A percentile compares a stretch with the other conserved stretches of the same genome.
Evolutionary conservation across 176 grass and related monocot species (phyloP).

Genomic region (Ensete ventricosum): DNA sequence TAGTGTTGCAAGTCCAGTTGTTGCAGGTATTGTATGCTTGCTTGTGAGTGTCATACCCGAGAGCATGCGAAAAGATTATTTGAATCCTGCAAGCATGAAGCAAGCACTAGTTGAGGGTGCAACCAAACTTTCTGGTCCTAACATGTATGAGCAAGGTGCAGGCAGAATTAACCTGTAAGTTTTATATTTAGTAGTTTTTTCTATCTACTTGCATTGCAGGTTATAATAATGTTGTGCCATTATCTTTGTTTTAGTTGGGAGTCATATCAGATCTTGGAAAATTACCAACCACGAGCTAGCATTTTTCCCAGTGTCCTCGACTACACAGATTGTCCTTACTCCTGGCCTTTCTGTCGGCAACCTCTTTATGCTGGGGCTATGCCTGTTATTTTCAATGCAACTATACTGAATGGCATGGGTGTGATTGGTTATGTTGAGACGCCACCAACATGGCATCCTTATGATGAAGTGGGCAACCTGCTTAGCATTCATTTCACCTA

Average conservation of each 20-base stretch:
- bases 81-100: conserved; percentile 94
- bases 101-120: conserved; percentile 97
- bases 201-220: background rate
- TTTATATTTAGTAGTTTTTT: background rate
- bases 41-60: conserved; percentile 79
- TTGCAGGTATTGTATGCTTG: conserved; percentile 88
- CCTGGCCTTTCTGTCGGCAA: conserved; percentile 91
- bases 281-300: conserved; percentile 71
- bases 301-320: conserved; percentile 82
- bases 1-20: conserved; percentile 92
- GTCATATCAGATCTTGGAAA: conserved; percentile 83
- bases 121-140: conserved; percentile 85
- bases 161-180: conserved; percentile 94
- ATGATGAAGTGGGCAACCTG: conserved; percentile 73
- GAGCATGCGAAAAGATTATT: conserved; percentile 51
- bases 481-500: conserved; percentile 85
- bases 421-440: conserved; percentile 83
- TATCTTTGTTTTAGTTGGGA: conserved; percentile 51
- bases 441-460: conserved; percentile 70
- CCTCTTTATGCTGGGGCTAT: conserved; percentile 87
- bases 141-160: conserved; percentile 95
- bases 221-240: background rate
- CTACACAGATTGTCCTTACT: conserved; percentile 78
- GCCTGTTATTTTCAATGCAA: conserved; percentile 92
- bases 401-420: conserved; percentile 92